phyloP scores from a whole-genome alignment of 805 yeast genomes.

The Kuraishia capsulata region DNA sequence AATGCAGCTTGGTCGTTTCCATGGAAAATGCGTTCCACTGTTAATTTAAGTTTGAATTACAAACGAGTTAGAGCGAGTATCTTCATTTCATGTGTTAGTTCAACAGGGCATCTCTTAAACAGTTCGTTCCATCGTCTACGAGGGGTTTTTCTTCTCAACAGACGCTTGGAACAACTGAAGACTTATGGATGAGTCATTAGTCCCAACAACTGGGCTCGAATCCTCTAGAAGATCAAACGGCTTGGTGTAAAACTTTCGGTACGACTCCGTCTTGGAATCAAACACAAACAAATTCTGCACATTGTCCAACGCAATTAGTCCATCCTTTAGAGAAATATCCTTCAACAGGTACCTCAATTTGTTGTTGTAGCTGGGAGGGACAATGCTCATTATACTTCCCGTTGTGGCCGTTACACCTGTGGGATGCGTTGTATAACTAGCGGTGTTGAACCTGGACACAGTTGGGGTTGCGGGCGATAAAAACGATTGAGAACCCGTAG shows the following conservation, averaged over 20 bases:
- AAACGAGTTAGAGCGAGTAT: too few relatives aligned
- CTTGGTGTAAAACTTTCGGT: conserved; percentile 29
- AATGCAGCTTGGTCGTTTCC: too few relatives aligned
- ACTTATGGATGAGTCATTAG: conserved; percentile 46
- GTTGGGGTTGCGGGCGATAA: background rate
- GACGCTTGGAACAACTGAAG: conserved; percentile 46
- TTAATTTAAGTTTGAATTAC: too few relatives aligned
- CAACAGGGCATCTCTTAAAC: too few relatives aligned
- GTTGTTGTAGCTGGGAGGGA: conserved; percentile 22
- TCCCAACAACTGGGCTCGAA: conserved; percentile 32
- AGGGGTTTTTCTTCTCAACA: conserved; percentile 36
- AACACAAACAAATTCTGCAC: conserved; percentile 9
- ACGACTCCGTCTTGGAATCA: conserved; percentile 16
- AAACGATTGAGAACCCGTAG: background rate
- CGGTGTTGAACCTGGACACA: background rate
- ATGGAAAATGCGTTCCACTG: too few relatives aligned
- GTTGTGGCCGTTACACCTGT: background rate
- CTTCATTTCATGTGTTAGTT: too few relatives aligned
- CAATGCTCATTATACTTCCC: conserved; percentile 14
- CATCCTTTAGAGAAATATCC: conserved; percentile 6
- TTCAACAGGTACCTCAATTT: conserved; percentile 10
- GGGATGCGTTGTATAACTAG: background rate
- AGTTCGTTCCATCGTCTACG: too few relatives aligned
- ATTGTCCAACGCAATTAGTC: conserved; percentile 3
- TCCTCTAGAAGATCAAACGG: conserved; percentile 55